These are phyloP conservation scores for Alternaria hordeiaustralica DNA, from an alignment of 2,329 filamentous ascomycete genomes.

Conservation along the genomic window DNA sequence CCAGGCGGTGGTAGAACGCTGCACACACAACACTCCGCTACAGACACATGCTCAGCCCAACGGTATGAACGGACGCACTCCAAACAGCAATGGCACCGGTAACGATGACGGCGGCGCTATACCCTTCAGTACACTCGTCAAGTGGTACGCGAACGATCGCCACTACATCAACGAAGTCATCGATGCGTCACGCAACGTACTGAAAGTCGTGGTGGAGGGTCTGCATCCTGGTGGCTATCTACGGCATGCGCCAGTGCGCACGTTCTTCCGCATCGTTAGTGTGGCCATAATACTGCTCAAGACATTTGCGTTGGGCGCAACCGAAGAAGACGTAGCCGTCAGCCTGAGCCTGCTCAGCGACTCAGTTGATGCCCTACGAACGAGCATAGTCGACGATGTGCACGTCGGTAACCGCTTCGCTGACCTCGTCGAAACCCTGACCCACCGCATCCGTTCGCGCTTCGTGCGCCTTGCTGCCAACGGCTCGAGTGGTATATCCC, in stretches of 20 bases:
- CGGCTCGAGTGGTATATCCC: conserved; percentile 51
- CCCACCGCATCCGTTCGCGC: conserved; percentile 73
- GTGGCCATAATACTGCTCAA: conserved; percentile 85
- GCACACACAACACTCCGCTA: conserved; percentile 72
- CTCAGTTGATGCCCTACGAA: conserved; percentile 75
- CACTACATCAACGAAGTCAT: conserved; percentile 74
- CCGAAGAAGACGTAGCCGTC: conserved; percentile 76
- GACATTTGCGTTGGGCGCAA: conserved; percentile 81
- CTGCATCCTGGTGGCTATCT: conserved; percentile 76
- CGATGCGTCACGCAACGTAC: conserved; percentile 76
- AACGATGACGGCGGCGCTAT: conserved; percentile 51
- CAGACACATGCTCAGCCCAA: conserved; percentile 44
- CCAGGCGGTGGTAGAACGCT: conserved; percentile 93
- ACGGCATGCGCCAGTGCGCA: conserved; percentile 81
- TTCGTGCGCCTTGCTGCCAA: conserved; percentile 67
- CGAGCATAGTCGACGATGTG: conserved; percentile 83
- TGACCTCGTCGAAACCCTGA: conserved; percentile 80
- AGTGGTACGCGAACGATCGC: conserved; percentile 65
- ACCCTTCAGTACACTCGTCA: conserved; percentile 53
- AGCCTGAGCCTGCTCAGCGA: conserved; percentile 77
- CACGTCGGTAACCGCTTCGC: conserved; percentile 85
- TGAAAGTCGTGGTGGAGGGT: conserved; percentile 77
- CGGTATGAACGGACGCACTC: conserved; percentile 22
- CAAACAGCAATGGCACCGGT: conserved; percentile 41
- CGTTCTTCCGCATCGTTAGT: conserved; percentile 85